These are phyloP conservation scores for Elaphomyces granulatus DNA, from an alignment of 495 filamentous ascomycete genomes.

Conservation along the genomic window DNA sequence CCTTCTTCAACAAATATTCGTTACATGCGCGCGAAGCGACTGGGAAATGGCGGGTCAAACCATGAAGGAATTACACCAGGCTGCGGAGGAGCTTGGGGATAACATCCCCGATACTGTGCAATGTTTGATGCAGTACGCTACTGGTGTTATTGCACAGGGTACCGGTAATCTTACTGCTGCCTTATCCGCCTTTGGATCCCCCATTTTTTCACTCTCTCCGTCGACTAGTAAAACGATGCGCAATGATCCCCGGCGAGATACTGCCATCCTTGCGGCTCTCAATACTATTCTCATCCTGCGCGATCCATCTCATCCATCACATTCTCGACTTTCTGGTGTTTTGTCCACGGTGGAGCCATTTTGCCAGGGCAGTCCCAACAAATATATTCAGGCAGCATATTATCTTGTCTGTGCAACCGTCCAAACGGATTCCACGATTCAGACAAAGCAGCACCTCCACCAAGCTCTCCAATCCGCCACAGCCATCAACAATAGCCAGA, in stretches of 20 bases:
- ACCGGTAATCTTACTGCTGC: constrained; percentile 55
- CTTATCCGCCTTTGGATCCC: constrained; percentile 47
- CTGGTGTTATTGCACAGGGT: constrained; percentile 65
- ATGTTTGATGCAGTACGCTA: constrained; percentile 49
- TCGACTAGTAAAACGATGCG: constrained; percentile 25
- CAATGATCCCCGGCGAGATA: constrained; percentile 49
- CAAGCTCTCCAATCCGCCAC: constrained; percentile 45
- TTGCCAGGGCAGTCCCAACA: constrained; percentile 52
- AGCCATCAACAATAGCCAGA: constrained; percentile 46
- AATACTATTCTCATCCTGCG: constrained; percentile 77
- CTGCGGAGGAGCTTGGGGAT: constrained; percentile 21
- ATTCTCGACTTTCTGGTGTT: constrained; percentile 32
- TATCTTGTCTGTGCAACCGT: constrained; percentile 61
- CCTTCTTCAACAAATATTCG: constrained; percentile 44
- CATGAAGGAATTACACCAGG: constrained; percentile 27
- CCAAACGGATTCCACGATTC: constrained; percentile 44
- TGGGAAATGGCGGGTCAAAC: constrained; percentile 40
- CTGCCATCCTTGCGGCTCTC: constrained; percentile 62
- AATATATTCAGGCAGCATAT: constrained; percentile 62
- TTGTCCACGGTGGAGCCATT: constrained; percentile 52
- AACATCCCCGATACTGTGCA: constrained; percentile 28
- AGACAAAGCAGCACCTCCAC: constrained; percentile 65
- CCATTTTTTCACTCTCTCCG: constrained; percentile 38
- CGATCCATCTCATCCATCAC: constrained; percentile 37
- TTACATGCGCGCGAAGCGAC: constrained; percentile 45